Conservation (phyloP, 169 alveolate species). For the Cryptosporidium meleagridis region DNA sequence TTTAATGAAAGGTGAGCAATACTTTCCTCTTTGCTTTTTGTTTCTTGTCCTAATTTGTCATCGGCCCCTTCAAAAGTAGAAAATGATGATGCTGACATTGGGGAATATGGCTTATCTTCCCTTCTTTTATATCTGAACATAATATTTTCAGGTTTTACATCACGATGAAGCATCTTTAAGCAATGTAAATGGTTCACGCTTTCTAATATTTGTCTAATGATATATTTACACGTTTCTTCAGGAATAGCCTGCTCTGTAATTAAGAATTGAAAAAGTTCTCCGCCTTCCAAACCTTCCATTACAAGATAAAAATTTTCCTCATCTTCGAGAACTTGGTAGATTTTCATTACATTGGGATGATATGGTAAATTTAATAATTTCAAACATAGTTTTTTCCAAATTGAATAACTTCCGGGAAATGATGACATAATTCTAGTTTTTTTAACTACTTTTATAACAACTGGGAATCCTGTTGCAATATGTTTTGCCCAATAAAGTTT, state of each 20-base stretch:
- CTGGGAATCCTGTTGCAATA: slow-evolving; percentile 72
- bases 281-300: slow-evolving; percentile 89
- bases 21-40: slow-evolving; percentile 6
- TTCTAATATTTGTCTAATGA: slow-evolving; percentile 85
- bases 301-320: slow-evolving; percentile 84
- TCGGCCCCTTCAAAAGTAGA: slow-evolving; percentile 62
- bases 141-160: slow-evolving; percentile 87
- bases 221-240: slow-evolving; percentile 89
- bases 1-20: slow-evolving; percentile 63
- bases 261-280: slow-evolving; percentile 89
- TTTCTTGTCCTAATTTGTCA: slow-evolving; percentile 1
- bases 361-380: slow-evolving; percentile 83
- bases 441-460: slow-evolving; percentile 63
- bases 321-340: slow-evolving; percentile 88
- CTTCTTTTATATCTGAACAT: slow-evolving; percentile 80
- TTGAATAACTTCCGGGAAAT: slow-evolving; percentile 52
- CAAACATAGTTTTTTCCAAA: slow-evolving; percentile 87
- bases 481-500: slow-evolving; percentile 73
- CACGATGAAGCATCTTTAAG: slow-evolving; percentile 83
- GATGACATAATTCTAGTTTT: slow-evolving; percentile 66
- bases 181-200: slow-evolving; percentile 88
- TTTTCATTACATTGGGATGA: slow-evolving; percentile 85
- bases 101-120: slow-evolving; percentile 64
- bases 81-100: slow-evolving; percentile 79
- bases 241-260: slow-evolving; percentile 88